Conservation (phyloP, 371 early-diverging fungal species). For the Mucor circinelloides region DNA sequence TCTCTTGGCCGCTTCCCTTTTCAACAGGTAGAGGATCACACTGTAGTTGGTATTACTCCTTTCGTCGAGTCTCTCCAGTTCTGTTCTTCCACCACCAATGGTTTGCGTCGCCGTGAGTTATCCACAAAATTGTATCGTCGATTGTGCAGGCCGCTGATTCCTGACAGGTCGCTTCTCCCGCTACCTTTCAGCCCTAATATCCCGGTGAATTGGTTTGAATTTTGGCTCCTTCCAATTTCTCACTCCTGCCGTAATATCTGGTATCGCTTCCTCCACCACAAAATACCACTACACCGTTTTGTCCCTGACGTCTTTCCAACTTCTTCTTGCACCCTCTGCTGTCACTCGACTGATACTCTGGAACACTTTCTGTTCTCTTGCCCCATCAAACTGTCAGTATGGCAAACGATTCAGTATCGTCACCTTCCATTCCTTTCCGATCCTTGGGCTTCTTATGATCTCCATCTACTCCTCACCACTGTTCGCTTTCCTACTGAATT, state of each 20-base stretch:
- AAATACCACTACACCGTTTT: too few species aligned
- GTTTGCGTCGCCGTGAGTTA: too few species aligned
- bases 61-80: neutral
- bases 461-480: neutral
- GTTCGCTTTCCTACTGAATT: too few species aligned
- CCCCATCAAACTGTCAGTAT: neutral
- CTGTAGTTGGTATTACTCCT: neutral
- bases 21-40: neutral
- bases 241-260: too few species aligned
- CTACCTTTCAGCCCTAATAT: neutral
- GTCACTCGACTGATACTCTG: neutral
- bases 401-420: neutral
- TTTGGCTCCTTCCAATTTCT: too few species aligned
- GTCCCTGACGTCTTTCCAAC: too few species aligned
- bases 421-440: neutral
- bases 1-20: neutral
- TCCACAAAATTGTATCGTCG: neutral
- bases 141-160: neutral
- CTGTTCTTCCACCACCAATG: too few species aligned
- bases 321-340: slow-evolving; percentile 1
- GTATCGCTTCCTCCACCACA: too few species aligned
- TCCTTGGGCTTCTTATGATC: neutral
- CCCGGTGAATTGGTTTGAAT: too few species aligned
- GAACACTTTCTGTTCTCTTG: slow-evolving; percentile 3
- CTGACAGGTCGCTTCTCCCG: neutral